Evolutionary conservation across 2,329 filamentous ascomycete species (phyloP).

Genomic region (Arthroderma sp.): DNA sequence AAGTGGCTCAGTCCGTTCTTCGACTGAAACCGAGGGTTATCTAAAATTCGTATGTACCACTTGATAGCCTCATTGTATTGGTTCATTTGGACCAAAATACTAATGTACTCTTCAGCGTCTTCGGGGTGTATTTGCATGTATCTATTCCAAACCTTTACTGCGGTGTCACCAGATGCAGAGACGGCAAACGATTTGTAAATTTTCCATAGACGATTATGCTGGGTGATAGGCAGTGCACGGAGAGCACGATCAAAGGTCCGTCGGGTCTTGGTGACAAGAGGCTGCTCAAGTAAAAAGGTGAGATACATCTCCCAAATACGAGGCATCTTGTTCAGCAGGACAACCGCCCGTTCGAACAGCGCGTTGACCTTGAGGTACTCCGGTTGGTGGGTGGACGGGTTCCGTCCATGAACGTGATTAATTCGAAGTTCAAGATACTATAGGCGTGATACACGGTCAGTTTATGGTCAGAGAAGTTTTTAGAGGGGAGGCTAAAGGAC

Average conservation of each 20-base stretch:
- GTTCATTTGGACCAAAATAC: slow-evolving; percentile 66
- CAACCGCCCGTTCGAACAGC: slow-evolving; percentile 82
- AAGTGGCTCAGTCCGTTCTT: slow-evolving; percentile 91
- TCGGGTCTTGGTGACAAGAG: slow-evolving; percentile 75
- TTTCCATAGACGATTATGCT: slow-evolving; percentile 92
- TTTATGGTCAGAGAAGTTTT: slow-evolving; percentile 2
- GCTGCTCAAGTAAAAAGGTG: slow-evolving; percentile 76
- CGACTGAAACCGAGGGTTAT: slow-evolving; percentile 81
- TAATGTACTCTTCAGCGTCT: slow-evolving; percentile 88
- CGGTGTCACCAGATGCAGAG: slow-evolving; percentile 78
- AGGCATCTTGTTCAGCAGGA: slow-evolving; percentile 97
- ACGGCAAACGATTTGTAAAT: slow-evolving; percentile 84
- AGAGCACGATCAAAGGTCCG: slow-evolving; percentile 85
- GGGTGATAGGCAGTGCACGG: slow-evolving; percentile 79
- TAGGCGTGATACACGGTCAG: slow-evolving; percentile 6
- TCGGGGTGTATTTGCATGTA: slow-evolving; percentile 98
- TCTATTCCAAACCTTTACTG: slow-evolving; percentile 82
- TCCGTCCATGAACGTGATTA: slow-evolving; percentile 69
- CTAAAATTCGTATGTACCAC: slow-evolving; percentile 81
- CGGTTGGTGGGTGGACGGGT: slow-evolving; percentile 62
- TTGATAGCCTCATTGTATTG: slow-evolving; percentile 85
- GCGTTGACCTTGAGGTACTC: slow-evolving; percentile 92
- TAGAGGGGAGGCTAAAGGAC: not conserved
- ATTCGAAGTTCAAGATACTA: slow-evolving; percentile 77
- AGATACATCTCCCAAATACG: slow-evolving; percentile 98